phyloP scores from a whole-genome alignment of 2,329 filamentous ascomycete species.

The Botrytis porri region DNA sequence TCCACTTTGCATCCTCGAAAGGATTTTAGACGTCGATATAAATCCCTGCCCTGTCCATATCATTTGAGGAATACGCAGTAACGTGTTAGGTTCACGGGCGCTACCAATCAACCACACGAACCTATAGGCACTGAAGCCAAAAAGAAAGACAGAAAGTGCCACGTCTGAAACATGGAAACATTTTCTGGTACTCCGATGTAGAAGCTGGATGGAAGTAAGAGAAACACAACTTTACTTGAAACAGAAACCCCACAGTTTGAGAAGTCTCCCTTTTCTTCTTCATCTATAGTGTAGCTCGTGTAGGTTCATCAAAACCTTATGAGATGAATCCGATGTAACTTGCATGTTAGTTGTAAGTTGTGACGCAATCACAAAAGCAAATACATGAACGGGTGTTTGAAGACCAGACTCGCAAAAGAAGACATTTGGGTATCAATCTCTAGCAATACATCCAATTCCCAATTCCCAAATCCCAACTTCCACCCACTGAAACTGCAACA shows the following conservation, averaged over 20 bases:
- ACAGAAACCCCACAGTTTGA: not conserved
- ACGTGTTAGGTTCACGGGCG: not conserved
- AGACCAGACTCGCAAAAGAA: not conserved
- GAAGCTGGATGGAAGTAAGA: not conserved
- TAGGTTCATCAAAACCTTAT: not conserved
- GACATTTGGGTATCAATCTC: not conserved
- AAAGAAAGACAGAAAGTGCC: not conserved
- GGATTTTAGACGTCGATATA: conserved; percentile 7
- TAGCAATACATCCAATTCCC: not conserved
- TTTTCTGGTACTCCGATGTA: not conserved
- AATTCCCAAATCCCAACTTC: not conserved
- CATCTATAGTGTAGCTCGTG: not conserved
- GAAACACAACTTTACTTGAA: not conserved
- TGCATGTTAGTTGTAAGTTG: not conserved
- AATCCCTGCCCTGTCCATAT: not conserved
- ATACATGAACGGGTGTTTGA: not conserved
- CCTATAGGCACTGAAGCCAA: not conserved
- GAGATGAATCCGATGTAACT: not conserved
- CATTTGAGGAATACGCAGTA: not conserved
- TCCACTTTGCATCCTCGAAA: conserved; percentile 7
- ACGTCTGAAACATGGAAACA: conserved; percentile 5
- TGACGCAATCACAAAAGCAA: not conserved
- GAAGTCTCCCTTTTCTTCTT: not conserved
- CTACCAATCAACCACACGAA: not conserved
- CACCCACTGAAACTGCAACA: not conserved